A percentile compares a stretch with the other conserved stretches of the same genome.
These are phyloP conservation scores for Grigorovia transvaalensis DNA, from an alignment of 805 yeast genomes.

Conservation along the genomic window DNA sequence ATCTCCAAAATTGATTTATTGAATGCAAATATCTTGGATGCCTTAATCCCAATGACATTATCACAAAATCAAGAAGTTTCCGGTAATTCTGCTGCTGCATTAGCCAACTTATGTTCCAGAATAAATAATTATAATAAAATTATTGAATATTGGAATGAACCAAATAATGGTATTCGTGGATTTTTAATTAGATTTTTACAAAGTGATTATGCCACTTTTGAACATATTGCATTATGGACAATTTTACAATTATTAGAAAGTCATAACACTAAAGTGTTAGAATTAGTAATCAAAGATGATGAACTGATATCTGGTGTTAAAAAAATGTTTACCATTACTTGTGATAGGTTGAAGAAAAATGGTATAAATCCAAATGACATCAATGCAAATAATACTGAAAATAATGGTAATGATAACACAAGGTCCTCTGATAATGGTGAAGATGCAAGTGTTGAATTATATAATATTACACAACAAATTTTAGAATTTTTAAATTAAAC, in stretches of 20 bases:
- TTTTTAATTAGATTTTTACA: constrained; percentile 72
- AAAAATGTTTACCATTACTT: constrained; percentile 32
- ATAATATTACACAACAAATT: constrained; percentile 58
- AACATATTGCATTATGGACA: constrained; percentile 97
- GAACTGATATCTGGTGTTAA: constrained; percentile 46
- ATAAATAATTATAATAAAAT: constrained; percentile 75
- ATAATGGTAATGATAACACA: constrained; percentile 10
- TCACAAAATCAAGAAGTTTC: constrained; percentile 89
- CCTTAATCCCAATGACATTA: constrained; percentile 81
- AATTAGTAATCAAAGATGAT: constrained; percentile 44
- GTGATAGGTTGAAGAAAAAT: constrained; percentile 22
- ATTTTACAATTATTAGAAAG: constrained; percentile 86
- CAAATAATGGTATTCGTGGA: constrained; percentile 77
- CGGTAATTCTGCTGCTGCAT: constrained; percentile 96
- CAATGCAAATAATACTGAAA: constrained; percentile 11
- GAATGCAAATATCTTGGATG: constrained; percentile 76
- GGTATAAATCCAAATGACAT: constrained; percentile 13
- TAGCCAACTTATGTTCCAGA: constrained; percentile 90
- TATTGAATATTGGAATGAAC: constrained; percentile 64
- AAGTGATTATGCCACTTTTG: constrained; percentile 85
- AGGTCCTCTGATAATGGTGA: constrained; percentile 35
- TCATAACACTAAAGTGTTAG: constrained; percentile 52
- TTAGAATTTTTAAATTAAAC: constrained; percentile 34
- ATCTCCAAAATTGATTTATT: constrained; percentile 79
- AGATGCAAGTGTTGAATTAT: constrained; percentile 55